Evolutionary conservation across 2,329 filamentous ascomycete species (phyloP).

Genomic region (Exophiala xenobiotica): DNA sequence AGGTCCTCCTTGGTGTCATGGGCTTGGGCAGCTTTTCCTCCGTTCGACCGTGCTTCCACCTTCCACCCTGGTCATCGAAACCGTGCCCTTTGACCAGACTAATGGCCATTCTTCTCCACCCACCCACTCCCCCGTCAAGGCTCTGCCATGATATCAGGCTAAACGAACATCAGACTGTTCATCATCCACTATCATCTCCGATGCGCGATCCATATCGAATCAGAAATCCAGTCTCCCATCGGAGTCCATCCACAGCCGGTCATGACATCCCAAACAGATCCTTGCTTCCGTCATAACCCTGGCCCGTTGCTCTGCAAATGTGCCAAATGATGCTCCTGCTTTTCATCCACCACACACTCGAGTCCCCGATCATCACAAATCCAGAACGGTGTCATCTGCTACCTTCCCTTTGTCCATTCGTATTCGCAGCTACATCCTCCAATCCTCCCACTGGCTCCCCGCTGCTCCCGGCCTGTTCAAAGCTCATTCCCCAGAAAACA

Average conservation of each 20-base stretch:
- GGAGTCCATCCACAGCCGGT: neutral
- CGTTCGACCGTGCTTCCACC: conserved; percentile 6
- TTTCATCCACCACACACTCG: neutral
- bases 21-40: conserved; percentile 9
- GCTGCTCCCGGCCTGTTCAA: conserved; percentile 6
- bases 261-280: conserved; percentile 3
- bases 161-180: neutral
- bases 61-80: conserved; percentile 11
- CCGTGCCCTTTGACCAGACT: neutral
- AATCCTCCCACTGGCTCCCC: conserved; percentile 3
- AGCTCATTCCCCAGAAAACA: conserved; percentile 9
- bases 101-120: neutral
- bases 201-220: neutral
- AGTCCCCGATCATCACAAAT: neutral
- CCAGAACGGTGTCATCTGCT: conserved; percentile 9
- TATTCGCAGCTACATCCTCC: neutral
- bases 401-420: conserved; percentile 1
- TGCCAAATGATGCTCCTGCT: too few relatives aligned
- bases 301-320: too few relatives aligned
- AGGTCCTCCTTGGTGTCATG: neutral
- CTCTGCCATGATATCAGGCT: neutral
- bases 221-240: too few relatives aligned
- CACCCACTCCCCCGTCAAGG: neutral
- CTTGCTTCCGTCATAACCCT: conserved; percentile 4
- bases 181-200: neutral